phyloP scores from a whole-genome alignment of 495 filamentous ascomycete species.

The Venustampulla echinocandica region DNA sequence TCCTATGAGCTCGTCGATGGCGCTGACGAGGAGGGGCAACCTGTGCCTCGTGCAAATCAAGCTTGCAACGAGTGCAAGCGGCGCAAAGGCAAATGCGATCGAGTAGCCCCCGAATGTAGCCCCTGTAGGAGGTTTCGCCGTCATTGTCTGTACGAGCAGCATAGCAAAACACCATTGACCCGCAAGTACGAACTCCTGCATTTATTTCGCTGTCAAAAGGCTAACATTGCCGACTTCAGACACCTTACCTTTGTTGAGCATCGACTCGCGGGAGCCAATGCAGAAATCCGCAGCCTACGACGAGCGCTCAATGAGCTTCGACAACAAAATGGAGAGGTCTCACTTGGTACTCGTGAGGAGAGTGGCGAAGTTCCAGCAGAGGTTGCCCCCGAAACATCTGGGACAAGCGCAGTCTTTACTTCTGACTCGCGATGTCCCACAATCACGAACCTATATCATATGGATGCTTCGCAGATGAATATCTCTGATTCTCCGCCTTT shows the following conservation, averaged over 20 bases:
- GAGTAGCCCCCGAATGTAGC: conserved; percentile 8
- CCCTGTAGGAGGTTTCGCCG: conserved; percentile 18
- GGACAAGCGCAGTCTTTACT: too few relatives aligned
- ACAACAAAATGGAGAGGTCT: background rate
- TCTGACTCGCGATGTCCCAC: too few relatives aligned
- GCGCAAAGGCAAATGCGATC: conserved; percentile 7
- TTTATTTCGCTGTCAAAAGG: background rate
- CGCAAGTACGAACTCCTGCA: conserved; percentile 11
- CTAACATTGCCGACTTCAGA: background rate
- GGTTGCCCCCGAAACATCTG: too few relatives aligned
- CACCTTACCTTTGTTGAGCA: conserved; percentile 19
- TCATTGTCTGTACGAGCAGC: conserved; percentile 25
- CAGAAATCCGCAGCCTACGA: background rate
- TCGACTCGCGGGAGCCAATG: conserved; percentile 12
- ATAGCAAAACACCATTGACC: conserved; percentile 20
- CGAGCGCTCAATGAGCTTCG: conserved; percentile 3
- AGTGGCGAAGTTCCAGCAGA: too few relatives aligned
- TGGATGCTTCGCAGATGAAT: too few relatives aligned
- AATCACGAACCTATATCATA: too few relatives aligned
- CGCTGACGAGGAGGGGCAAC: too few relatives aligned
- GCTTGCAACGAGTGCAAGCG: background rate
- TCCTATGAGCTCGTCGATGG: too few relatives aligned
- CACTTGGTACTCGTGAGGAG: too few relatives aligned
- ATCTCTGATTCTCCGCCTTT: too few relatives aligned
- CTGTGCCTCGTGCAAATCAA: too few relatives aligned